These are phyloP conservation scores for Quercus dentata DNA, from an alignment of 306 rosid genomes.

Conservation along the genomic window DNA sequence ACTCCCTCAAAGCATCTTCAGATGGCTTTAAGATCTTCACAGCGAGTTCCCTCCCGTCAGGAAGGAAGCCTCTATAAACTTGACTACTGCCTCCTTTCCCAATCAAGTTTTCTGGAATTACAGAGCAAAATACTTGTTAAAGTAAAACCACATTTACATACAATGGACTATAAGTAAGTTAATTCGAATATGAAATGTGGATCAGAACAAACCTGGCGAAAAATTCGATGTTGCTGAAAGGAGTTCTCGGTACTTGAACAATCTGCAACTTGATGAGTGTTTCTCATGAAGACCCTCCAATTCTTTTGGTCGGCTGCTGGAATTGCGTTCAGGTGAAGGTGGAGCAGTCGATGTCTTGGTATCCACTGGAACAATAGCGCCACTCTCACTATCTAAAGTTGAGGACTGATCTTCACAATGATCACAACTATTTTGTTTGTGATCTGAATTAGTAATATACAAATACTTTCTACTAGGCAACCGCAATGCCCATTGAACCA, in stretches of 20 bases:
- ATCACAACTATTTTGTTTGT: background rate
- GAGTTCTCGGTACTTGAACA: slow-evolving; percentile 76
- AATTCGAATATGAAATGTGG: slow-evolving; percentile 10
- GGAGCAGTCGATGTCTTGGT: slow-evolving; percentile 28
- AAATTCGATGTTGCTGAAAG: slow-evolving; percentile 75
- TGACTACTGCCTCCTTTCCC: slow-evolving; percentile 95
- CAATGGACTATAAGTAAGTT: background rate
- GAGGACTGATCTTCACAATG: too few relatives aligned
- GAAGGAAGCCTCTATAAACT: slow-evolving; percentile 89
- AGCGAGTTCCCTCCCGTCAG: slow-evolving; percentile 84
- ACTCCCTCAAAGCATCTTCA: slow-evolving; percentile 70
- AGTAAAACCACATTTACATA: background rate
- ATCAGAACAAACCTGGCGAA: slow-evolving; percentile 57
- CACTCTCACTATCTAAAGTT: too few relatives aligned
- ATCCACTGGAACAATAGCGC: slow-evolving; percentile 66
- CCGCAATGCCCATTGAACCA: too few relatives aligned
- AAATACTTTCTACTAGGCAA: too few relatives aligned
- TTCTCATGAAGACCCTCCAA: slow-evolving; percentile 82
- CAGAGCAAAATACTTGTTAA: background rate
- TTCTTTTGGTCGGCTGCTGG: slow-evolving; percentile 48
- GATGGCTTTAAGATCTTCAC: slow-evolving; percentile 91
- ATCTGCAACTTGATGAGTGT: slow-evolving; percentile 72
- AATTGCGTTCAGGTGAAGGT: slow-evolving; percentile 37
- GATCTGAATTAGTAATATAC: too few relatives aligned
- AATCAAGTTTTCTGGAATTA: slow-evolving; percentile 70